Base-by-base conservation (phyloP, 2,329 filamentous ascomycete species). In the Cytospora chrysosperma region DNA sequence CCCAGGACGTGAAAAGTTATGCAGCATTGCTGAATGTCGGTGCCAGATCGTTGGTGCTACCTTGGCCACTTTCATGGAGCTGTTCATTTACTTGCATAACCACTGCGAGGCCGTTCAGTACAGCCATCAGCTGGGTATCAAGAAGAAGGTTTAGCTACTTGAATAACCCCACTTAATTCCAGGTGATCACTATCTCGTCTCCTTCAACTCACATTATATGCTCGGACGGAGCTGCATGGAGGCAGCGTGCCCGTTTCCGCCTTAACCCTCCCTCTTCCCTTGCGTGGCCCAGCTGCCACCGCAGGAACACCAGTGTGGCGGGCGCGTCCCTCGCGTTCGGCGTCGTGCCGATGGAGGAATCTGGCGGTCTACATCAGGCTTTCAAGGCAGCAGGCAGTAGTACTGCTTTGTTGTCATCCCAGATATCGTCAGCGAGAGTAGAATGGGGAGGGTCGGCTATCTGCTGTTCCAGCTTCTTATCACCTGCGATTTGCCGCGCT, bases 71-170 rank as follows among this genome's bases (percentile, higher is more conserved):
- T 10, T 17, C 37, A 47, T 21, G 15, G 27, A n/a, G n/a, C n/a
- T 32, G 12, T 43, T n/a, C 17, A 3, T 21, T n/a, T 21, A 9
- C 9, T 76, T 80, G 0, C 73, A 79, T 30, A 77, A 82, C 28
- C 79, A 83, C 66, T 74, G 82, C n/a, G 83, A 85, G 69, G 78
- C 85, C 52, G 56, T 83, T 30, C 80, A 84, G 76, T 73, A 74
- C 0, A 84, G 82, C 70, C 77, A 79, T 49, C 76, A 81, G 0
- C 67, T 21, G 43, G 13, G n/a, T 47, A 47, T 8, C 21, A 47
- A 19, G 7, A 43, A n/a, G n/a, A 21, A 47, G n/a, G 4, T 24
- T 47, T 24, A 5, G 10, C 2, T 2, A 24, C n/a, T 12, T 24
- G 17, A 8, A 13, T n/a, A 24, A 24, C 9, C 37, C n/a, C 37